Evolutionary conservation across 2,329 filamentous ascomycete genomes (phyloP), one percentile per base, ranked within the genome.

Genomic region (Fusarium lateritium): DNA sequence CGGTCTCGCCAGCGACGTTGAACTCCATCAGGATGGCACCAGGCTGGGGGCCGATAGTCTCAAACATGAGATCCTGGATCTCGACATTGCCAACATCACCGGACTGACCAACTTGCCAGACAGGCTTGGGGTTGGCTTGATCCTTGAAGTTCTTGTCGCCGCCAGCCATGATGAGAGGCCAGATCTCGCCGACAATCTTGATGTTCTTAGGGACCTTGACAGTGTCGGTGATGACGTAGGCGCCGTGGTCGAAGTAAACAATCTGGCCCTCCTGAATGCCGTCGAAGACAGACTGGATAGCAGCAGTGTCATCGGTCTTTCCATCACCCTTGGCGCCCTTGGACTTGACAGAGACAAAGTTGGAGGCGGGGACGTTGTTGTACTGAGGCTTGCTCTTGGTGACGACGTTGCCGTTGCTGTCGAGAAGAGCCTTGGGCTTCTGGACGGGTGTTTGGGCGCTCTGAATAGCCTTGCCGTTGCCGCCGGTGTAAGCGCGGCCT

Each of bases 341-440:
- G 46, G 88, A 84, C 83, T 95, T 97, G 82, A 96, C 92, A 71
- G 92, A 95, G 73, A 97, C 81, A 76, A 99, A 97, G 34, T 86
- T 87, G 62, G 84, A 86, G n/a, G 85, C 87, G 5, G 89, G 80
- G 4, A 93, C 80, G 42, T 83, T 82, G 76, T 92, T 88, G 77
- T 98, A 99, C 79, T 97, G 93, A 15, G 96, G 96, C 86, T 96
- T 97, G 79, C 90, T 91, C 71, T 92, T 91, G 69, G 94, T 92
- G 77, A 94, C 94, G 73, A 98, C 84, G 38, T 87, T 89, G 69
- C 92, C 93, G 24, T 84, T 79, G 46, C 76, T 76, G 67, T 89
- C 84, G 39, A 94, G 84, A 17, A 98, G 89, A 24, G 79, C 82
- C 14, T 83, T 79, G 8, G 94, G 92, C 82, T 93, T 95, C 56